Base-by-base conservation (phyloP, 768 basidiomycete genomes). In the Piloderma croceum region DNA sequence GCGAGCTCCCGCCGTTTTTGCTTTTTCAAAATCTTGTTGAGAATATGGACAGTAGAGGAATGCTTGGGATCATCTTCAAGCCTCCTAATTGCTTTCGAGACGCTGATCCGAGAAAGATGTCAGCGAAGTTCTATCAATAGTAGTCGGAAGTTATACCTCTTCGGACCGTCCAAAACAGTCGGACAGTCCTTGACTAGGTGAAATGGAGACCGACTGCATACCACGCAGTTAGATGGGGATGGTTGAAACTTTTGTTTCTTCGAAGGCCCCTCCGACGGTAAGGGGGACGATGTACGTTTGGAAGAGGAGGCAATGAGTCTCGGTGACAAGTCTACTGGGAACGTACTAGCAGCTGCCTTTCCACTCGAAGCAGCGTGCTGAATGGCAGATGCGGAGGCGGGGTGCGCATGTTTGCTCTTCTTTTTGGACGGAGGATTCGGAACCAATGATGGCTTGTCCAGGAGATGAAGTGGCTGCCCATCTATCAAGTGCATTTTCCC, bases 401-500 rank as follows among this genome's bases (percentile, higher is more conserved):
- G 22, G 22, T 13, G 7, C 20, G 23, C 19, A 2, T 21, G 5
- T 9, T 48, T 57, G 31, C 40, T n/a, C 44, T 46, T 56, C 34
- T 57, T 56, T 29, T 52, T 44, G 25, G 48, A 24, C 34, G n/a
- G 42, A 45, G 43, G 41, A 29, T 38, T 25, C 11, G 43, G 36
- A 18, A 22, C 48, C 11, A 38, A 40, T 19, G 50, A 33, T n/a
- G 59, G 51, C 35, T 53, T 61, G 32, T 64, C 67, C 11, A 83
- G 59, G 9, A 77, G 71, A 46, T 73, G 68, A 4, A 83, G 65
- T 31, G 84, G 82, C 54, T 88, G 83, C 2, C 77, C 79, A 25
- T 61, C 64, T 40, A 87, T 71, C 17, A 86, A 59, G 36, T 70
- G 54, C 2, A 73, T 56, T 31, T 79, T 68, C 3, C 82, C 81